phyloP scores from a whole-genome alignment of 495 filamentous ascomycete genomes.

The Aspergillus wentii region DNA sequence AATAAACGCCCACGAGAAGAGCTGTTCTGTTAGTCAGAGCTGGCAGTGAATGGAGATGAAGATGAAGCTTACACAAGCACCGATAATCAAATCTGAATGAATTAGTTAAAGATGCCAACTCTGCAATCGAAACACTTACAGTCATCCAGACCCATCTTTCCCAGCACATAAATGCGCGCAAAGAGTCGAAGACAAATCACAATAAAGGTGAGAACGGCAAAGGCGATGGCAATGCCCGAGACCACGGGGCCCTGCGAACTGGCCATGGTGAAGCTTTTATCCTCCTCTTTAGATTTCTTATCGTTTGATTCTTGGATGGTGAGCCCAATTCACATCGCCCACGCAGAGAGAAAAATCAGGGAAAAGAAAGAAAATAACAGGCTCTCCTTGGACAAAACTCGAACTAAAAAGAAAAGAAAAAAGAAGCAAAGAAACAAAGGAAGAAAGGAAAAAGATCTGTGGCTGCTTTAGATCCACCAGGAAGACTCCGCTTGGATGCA shows the following conservation, averaged over 20 bases:
- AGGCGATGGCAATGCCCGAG: slow-evolving; percentile 25
- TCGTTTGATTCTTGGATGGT: too few relatives aligned
- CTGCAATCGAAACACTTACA: slow-evolving; percentile 17
- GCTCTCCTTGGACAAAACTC: too few relatives aligned
- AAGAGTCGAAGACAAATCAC: slow-evolving; percentile 32
- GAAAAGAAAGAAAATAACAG: too few relatives aligned
- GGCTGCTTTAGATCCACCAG: too few relatives aligned
- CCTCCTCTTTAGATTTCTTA: too few relatives aligned
- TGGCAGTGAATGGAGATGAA: slow-evolving; percentile 4
- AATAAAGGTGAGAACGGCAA: slow-evolving; percentile 28
- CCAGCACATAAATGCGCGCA: slow-evolving; percentile 28
- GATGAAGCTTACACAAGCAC: slow-evolving; percentile 27
- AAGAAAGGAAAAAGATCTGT: too few relatives aligned
- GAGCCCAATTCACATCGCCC: too few relatives aligned
- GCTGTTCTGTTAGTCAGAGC: slow-evolving; percentile 10
- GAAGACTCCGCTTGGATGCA: too few relatives aligned
- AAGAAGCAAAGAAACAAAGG: too few relatives aligned
- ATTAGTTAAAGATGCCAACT: slow-evolving; percentile 1
- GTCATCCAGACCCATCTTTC: slow-evolving; percentile 30
- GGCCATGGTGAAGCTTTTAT: too few relatives aligned
- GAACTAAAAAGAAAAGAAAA: too few relatives aligned
- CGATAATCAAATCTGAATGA: slow-evolving; percentile 27
- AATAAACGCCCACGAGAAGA: slow-evolving; percentile 33
- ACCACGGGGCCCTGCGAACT: slow-evolving; percentile 29
- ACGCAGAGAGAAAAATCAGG: too few relatives aligned